These are phyloP conservation scores for Lojkania enalia DNA, from an alignment of 2,329 filamentous ascomycete species.

Conservation along the genomic window DNA sequence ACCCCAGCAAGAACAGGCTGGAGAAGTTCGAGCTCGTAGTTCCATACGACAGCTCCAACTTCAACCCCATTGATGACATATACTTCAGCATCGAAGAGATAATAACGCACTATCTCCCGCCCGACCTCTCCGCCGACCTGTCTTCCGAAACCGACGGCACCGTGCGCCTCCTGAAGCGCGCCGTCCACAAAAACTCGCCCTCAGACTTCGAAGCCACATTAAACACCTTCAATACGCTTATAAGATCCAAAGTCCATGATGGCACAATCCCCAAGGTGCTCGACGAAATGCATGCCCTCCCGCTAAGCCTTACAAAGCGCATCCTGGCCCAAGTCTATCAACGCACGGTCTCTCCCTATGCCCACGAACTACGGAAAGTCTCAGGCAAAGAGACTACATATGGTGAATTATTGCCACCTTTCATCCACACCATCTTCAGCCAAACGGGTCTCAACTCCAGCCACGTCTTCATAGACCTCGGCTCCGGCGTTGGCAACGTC, in stretches of 20 bases:
- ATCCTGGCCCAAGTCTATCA: constrained; percentile 89
- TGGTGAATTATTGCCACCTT: constrained; percentile 84
- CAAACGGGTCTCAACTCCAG: constrained; percentile 77
- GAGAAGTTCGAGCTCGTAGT: constrained; percentile 57
- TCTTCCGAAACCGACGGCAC: constrained; percentile 74
- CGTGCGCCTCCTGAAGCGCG: constrained; percentile 74
- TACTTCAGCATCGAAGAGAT: constrained; percentile 67
- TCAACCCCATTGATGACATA: constrained; percentile 70
- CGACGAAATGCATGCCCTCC: constrained; percentile 68
- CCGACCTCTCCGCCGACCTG: constrained; percentile 68
- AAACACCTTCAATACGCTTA: constrained; percentile 73
- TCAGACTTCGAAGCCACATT: constrained; percentile 74
- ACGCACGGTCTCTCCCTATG: constrained; percentile 86
- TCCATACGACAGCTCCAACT: constrained; percentile 29
- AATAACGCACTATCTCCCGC: constrained; percentile 73
- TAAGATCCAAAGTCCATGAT: constrained; percentile 67
- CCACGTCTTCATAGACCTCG: constrained; percentile 90
- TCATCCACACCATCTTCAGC: constrained; percentile 80
- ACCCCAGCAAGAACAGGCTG: constrained; percentile 72
- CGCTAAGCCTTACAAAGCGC: constrained; percentile 68
- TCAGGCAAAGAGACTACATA: constrained; percentile 93
- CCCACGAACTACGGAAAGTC: constrained; percentile 82
- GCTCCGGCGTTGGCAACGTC: constrained; percentile 95
- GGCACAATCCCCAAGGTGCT: constrained; percentile 75
- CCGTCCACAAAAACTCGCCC: constrained; percentile 67